A percentile compares a stretch with the other conserved stretches of the same genome.
Evolutionary conservation across 2,329 filamentous ascomycete species (phyloP).

Genomic region (Rhinocladiella mackenziei): DNA sequence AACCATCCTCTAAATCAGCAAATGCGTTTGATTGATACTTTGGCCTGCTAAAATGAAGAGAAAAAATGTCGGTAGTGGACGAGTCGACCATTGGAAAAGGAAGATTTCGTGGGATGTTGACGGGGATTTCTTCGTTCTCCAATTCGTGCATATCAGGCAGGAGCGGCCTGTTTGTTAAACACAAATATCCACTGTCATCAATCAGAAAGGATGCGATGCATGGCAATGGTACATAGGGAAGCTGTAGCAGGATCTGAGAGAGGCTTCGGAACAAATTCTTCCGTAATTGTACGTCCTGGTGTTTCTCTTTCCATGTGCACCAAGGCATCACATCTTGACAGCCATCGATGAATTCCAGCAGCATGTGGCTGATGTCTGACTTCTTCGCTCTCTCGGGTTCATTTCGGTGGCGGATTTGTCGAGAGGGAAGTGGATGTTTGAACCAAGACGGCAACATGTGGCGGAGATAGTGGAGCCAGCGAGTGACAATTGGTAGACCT

Average conservation of each 20-base stretch:
- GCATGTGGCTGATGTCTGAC: conserved; percentile 21
- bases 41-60: conserved; percentile 31
- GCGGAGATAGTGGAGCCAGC: not conserved
- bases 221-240: conserved; percentile 25
- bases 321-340: conserved; percentile 25
- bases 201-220: conserved; percentile 31
- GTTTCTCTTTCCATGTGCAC: conserved; percentile 14
- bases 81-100: conserved; percentile 31
- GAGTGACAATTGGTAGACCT: conserved; percentile 10
- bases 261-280: conserved; percentile 29
- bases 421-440: conserved; percentile 4
- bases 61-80: conserved; percentile 31
- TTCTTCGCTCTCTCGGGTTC: conserved; percentile 7
- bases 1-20: conserved; percentile 13
- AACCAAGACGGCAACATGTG: conserved; percentile 3
- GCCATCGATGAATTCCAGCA: conserved; percentile 25
- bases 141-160: conserved; percentile 28
- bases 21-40: conserved; percentile 31
- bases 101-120: conserved; percentile 27
- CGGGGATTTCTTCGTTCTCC: conserved; percentile 32
- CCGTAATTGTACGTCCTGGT: conserved; percentile 14
- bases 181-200: conserved; percentile 29
- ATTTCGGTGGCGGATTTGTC: conserved; percentile 11
- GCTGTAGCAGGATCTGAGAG: conserved; percentile 30
- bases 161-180: conserved; percentile 30